phyloP scores from a whole-genome alignment of 179 eudicot species.

The Beta lomatogona region DNA sequence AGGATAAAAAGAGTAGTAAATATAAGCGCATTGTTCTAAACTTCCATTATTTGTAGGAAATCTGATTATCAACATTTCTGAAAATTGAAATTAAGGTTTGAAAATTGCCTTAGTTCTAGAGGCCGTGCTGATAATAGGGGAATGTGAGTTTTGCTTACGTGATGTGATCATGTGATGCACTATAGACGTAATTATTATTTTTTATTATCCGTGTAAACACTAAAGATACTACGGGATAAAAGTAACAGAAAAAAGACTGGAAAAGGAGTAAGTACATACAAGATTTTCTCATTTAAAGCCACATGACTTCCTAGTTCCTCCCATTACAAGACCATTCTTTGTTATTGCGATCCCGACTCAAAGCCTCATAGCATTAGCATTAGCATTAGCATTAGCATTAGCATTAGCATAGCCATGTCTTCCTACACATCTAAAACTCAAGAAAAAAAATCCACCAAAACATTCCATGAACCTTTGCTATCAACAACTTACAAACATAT shows the following conservation, averaged over 20 bases:
- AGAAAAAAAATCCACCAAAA: conserved; percentile 10
- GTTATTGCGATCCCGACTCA: too few species aligned
- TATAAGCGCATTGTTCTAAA: too few species aligned
- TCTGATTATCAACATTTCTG: not conserved
- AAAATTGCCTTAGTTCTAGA: not conserved
- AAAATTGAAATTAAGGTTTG: not conserved
- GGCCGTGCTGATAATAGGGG: not conserved
- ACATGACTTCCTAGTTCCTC: conserved; percentile 17
- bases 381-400: too few species aligned
- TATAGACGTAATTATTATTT: not conserved
- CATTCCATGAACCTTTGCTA: conserved; percentile 30
- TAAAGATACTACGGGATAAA: not conserved
- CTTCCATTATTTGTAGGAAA: not conserved
- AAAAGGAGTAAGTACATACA: not conserved
- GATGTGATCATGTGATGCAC: conserved; percentile 4
- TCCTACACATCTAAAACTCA: conserved; percentile 26
- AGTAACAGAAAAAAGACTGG: not conserved
- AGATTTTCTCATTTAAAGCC: conserved; percentile 21
- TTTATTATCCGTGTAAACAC: not conserved
- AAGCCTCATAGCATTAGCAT: too few species aligned
- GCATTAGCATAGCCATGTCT: conserved; percentile 24
- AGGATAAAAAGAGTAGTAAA: too few species aligned
- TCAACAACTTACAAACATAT: conserved; percentile 20
- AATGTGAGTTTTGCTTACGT: not conserved
- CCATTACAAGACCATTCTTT: not conserved